phyloP scores from a whole-genome alignment of 306 rosid species.

The Castanopsis chinensis region DNA sequence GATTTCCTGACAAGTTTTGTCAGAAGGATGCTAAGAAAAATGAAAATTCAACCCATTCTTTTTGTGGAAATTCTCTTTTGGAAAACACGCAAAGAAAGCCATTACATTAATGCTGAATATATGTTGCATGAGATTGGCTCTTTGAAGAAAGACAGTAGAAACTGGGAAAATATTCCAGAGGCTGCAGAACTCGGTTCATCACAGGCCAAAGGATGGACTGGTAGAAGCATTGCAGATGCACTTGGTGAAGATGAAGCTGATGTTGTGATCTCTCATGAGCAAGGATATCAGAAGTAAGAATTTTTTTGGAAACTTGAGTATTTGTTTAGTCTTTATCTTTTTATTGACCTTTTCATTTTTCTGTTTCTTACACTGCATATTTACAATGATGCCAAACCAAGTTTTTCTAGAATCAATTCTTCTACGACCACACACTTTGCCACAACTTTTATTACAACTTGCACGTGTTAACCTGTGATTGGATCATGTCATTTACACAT shows the following conservation, averaged over 20 bases:
- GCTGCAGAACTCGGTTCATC: slow-evolving; percentile 52
- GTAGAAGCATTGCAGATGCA: slow-evolving; percentile 84
- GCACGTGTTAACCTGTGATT: too few relatives aligned
- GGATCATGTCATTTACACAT: too few relatives aligned
- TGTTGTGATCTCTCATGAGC: slow-evolving; percentile 64
- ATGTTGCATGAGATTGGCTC: slow-evolving; percentile 75
- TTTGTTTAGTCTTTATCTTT: neutral
- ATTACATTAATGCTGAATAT: slow-evolving; percentile 81
- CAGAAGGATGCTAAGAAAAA: slow-evolving; percentile 80
- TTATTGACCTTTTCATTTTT: slow-evolving; percentile 11
- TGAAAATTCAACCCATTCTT: slow-evolving; percentile 84
- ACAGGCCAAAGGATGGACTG: slow-evolving; percentile 44
- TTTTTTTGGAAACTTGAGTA: slow-evolving; percentile 19
- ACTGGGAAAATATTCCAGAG: slow-evolving; percentile 42
- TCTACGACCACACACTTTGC: too few relatives aligned
- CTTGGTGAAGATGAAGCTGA: slow-evolving; percentile 99
- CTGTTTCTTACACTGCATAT: neutral
- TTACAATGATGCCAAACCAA: neutral
- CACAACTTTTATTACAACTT: too few relatives aligned
- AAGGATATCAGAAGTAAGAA: slow-evolving; percentile 54
- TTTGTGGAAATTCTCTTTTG: slow-evolving; percentile 89
- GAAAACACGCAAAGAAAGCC: slow-evolving; percentile 94
- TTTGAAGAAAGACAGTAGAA: slow-evolving; percentile 52
- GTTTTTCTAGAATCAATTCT: neutral
- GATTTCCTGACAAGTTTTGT: slow-evolving; percentile 66